Evolutionary conservation across 2,329 filamentous ascomycete genomes (phyloP).

Genomic region (Lecanosticta acicola): DNA sequence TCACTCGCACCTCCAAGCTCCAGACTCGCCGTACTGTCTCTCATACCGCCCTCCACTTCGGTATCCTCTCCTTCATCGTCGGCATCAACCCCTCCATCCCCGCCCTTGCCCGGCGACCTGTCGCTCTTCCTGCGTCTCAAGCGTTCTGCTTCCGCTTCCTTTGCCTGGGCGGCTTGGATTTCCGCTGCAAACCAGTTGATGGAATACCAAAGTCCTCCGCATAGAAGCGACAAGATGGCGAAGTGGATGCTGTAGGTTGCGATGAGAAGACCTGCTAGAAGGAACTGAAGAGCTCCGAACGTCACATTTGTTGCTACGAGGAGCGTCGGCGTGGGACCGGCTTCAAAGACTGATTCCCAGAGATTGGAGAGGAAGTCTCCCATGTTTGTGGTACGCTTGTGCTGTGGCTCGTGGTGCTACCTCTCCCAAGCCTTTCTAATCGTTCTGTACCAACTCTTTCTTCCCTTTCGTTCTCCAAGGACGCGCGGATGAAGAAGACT

Average conservation of each 20-base stretch:
- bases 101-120: too few relatives aligned
- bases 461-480: too few relatives aligned
- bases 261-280: conserved; percentile 69
- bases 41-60: conserved; percentile 32
- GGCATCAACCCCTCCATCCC: conserved; percentile 40
- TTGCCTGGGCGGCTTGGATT: conserved; percentile 43
- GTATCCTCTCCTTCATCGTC: conserved; percentile 46
- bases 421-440: too few relatives aligned
- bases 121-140: conserved; percentile 34
- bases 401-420: too few relatives aligned
- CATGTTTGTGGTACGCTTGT: too few relatives aligned
- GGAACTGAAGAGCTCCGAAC: conserved; percentile 76
- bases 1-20: conserved; percentile 4
- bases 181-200: conserved; percentile 95
- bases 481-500: too few relatives aligned
- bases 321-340: conserved; percentile 81
- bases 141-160: conserved; percentile 47
- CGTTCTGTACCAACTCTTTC: too few relatives aligned
- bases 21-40: conserved; percentile 11
- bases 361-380: conserved; percentile 72
- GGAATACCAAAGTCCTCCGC: conserved; percentile 78
- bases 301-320: conserved; percentile 83
- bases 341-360: conserved; percentile 89
- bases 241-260: conserved; percentile 88
- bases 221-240: conserved; percentile 70